These are phyloP conservation scores for Penicillium tannophilum DNA, from an alignment of 495 filamentous ascomycete species.

Conservation along the genomic window DNA sequence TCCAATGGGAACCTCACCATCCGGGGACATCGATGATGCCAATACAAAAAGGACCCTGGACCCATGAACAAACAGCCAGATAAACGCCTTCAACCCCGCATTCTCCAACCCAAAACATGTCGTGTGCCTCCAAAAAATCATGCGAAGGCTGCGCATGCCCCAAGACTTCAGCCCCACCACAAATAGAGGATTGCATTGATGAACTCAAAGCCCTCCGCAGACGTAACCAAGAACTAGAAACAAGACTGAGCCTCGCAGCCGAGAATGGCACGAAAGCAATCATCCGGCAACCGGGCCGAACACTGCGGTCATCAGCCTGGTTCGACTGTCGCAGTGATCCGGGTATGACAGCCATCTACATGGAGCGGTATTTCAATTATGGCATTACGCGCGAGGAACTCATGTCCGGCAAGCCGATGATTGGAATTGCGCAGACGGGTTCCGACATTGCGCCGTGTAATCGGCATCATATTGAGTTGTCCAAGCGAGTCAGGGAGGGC, in stretches of 20 bases:
- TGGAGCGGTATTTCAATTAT: conserved; percentile 59
- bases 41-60: conserved; percentile 7
- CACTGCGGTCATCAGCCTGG: conserved; percentile 50
- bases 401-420: conserved; percentile 57
- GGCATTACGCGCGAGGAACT: conserved; percentile 56
- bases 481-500: conserved; percentile 55
- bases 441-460: conserved; percentile 59
- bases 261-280: conserved; percentile 10
- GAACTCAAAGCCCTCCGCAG: conserved; percentile 27
- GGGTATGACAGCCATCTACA: conserved; percentile 55
- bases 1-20: conserved; percentile 5
- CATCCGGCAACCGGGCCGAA: conserved; percentile 28
- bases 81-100: background rate
- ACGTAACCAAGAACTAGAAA: conserved; percentile 32
- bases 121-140: conserved; percentile 35
- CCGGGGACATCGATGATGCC: background rate
- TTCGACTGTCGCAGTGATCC: conserved; percentile 49
- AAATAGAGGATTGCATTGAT: conserved; percentile 30
- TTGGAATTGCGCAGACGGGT: conserved; percentile 58
- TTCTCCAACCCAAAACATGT: conserved; percentile 24
- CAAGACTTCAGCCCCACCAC: conserved; percentile 8
- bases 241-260: conserved; percentile 18
- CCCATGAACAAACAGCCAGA: background rate
- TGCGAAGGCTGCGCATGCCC: conserved; percentile 46
- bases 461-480: conserved; percentile 53